These are phyloP conservation scores for Botrytis galanthina DNA, from an alignment of 2,329 filamentous ascomycete genomes.

Conservation along the genomic window DNA sequence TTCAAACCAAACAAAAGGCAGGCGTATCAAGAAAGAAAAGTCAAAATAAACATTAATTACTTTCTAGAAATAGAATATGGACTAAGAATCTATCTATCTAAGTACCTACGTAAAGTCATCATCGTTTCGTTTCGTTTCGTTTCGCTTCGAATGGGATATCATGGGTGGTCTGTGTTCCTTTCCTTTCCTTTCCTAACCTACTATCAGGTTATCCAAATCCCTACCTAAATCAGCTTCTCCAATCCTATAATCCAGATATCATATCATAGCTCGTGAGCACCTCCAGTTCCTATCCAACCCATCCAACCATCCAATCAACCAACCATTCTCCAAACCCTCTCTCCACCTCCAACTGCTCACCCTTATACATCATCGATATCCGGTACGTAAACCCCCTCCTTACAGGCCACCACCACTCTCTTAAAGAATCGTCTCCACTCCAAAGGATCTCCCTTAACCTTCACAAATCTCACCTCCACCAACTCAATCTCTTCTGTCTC, in stretches of 20 bases:
- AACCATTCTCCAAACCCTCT: neutral
- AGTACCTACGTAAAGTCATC: neutral
- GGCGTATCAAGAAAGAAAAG: neutral
- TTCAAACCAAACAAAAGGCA: neutral
- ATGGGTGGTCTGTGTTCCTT: neutral
- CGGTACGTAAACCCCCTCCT: slow-evolving; percentile 73
- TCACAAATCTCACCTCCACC: slow-evolving; percentile 86
- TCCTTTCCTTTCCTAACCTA: neutral
- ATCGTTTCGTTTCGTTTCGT: neutral
- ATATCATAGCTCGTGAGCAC: neutral
- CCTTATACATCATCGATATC: slow-evolving; percentile 25
- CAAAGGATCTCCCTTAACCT: slow-evolving; percentile 90
- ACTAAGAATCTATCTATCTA: neutral
- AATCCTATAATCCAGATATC: neutral
- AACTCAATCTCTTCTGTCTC: slow-evolving; percentile 57
- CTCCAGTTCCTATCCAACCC: neutral
- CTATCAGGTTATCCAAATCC: neutral
- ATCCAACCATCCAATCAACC: neutral
- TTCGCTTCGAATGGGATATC: slow-evolving; percentile 5
- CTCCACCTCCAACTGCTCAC: neutral
- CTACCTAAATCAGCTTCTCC: neutral
- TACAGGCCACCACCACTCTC: slow-evolving; percentile 83
- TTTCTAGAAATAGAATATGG: neutral
- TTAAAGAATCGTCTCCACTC: slow-evolving; percentile 99
- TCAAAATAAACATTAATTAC: neutral